Base-by-base conservation (phyloP, 2,329 filamentous ascomycete species). In the Neospermospora avenae region DNA sequence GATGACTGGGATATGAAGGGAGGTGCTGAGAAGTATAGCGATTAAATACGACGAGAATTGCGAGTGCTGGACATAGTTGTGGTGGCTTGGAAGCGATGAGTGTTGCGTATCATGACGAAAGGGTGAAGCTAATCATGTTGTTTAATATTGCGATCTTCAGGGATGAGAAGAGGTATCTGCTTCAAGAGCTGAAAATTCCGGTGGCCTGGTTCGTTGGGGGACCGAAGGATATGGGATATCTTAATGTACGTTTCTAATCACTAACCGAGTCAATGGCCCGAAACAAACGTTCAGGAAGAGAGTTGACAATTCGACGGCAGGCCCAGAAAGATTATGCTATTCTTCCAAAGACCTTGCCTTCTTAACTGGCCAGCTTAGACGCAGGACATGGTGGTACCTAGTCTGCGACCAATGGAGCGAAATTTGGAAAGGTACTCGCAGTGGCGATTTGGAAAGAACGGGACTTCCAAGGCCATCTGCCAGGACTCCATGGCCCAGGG, bases 181-280 rank as follows among this genome's bases (percentile, higher is more conserved):
- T 63, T 20, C 4, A 51, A 24, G 54, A 63, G 48, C 10, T 60
- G 18, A 61, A 59, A 25, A 20, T 20, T 2, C 55, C 61, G 7
- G 58, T 63, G 24, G 58, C 61, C n/a, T 63, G 58, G 58, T 59
- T 61, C 57, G 58, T 58, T 13, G 58, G 61, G 13, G 55, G 58
- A 4, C 42, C 25, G 22, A 59, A 59, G 41, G 60, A 59, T 54
- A 59, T 59, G 56, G 60, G 60, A 1, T 59, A 46, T 45, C 5
- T 41, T 13, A 56, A 51, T 41, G 56, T 62, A 49, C 16, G 52
- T 46, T 31, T 42, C 35, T 39, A n/a, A 39, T 39, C 16, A n/a
- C 4, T 4, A 14, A 39, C 13, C 31, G 31, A 6, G 13, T 35
- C 31, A 35, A 35, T 13, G 31, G 31, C n/a, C n/a, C n/a, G n/a